Evolutionary conservation across 1,284 basidiomycete genomes (phyloP).

Genomic region (Rhodofomes roseus): DNA sequence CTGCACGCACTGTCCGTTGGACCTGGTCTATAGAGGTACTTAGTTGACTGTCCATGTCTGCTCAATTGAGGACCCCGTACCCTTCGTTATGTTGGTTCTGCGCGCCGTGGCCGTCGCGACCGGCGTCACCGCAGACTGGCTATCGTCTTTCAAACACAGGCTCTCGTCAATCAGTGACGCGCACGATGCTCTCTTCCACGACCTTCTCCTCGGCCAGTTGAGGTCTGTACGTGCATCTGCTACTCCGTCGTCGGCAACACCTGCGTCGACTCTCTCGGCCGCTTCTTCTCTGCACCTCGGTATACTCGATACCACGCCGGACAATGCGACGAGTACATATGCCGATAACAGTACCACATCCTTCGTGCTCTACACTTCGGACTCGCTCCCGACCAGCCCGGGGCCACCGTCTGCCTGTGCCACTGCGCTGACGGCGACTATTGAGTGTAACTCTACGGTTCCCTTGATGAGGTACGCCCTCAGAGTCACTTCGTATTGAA

Average conservation of each 20-base stretch:
- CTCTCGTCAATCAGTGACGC: background rate
- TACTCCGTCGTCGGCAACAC: background rate
- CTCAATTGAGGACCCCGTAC: background rate
- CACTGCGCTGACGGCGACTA: background rate
- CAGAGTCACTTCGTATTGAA: background rate
- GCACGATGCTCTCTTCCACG: background rate
- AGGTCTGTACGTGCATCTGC: background rate
- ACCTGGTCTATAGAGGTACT: too few relatives aligned
- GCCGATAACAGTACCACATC: background rate
- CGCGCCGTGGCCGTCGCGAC: background rate
- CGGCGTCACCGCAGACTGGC: background rate
- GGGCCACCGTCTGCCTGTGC: background rate
- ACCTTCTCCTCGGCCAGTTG: background rate
- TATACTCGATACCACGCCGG: background rate
- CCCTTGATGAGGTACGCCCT: background rate
- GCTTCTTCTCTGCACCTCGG: background rate
- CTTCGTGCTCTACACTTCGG: background rate
- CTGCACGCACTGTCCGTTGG: too few relatives aligned
- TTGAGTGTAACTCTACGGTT: background rate
- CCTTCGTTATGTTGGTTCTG: background rate
- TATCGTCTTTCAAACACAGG: background rate
- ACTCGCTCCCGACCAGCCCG: background rate
- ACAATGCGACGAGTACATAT: background rate
- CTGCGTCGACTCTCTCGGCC: background rate
- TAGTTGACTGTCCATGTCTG: too few relatives aligned